These are phyloP conservation scores for Fusarium mundagurra DNA, from an alignment of 2,329 filamentous ascomycete species.

Conservation along the genomic window DNA sequence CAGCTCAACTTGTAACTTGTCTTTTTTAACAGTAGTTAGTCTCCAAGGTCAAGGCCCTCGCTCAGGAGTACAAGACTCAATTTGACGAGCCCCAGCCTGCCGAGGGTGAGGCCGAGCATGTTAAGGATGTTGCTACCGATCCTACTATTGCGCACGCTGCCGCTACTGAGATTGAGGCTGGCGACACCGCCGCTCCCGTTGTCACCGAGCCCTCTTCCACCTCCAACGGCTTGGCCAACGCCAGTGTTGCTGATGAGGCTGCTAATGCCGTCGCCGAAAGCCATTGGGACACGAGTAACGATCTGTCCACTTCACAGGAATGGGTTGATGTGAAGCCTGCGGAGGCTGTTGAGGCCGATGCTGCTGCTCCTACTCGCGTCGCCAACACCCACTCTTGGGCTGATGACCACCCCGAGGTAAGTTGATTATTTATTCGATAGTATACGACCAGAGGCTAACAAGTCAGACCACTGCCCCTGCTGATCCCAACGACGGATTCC, in stretches of 20 bases:
- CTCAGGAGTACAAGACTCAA: constrained; percentile 62
- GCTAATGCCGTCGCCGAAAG: constrained; percentile 71
- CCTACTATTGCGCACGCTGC: constrained; percentile 74
- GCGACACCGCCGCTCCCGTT: constrained; percentile 52
- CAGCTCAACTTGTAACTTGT: neutral
- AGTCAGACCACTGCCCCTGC: constrained; percentile 49
- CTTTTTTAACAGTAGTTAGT: constrained; percentile 44
- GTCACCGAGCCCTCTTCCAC: constrained; percentile 50
- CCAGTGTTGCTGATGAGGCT: constrained; percentile 61
- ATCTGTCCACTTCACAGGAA: constrained; percentile 65
- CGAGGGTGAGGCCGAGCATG: constrained; percentile 47
- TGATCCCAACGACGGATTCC: constrained; percentile 73
- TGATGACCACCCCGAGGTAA: constrained; percentile 75
- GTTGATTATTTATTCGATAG: constrained; percentile 18
- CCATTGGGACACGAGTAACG: constrained; percentile 68
- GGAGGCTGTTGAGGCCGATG: constrained; percentile 79
- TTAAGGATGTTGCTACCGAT: constrained; percentile 60
- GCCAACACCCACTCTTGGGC: constrained; percentile 78
- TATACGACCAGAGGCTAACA: constrained; percentile 9
- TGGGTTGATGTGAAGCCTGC: constrained; percentile 78
- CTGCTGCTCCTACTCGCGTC: constrained; percentile 63
- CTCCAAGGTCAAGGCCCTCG: constrained; percentile 55
- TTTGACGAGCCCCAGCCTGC: constrained; percentile 47
- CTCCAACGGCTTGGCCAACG: constrained; percentile 59
- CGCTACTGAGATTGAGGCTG: constrained; percentile 72